Evolutionary conservation across 208 protist genomes (phyloP).

Genomic region (Leishmania turanica): DNA sequence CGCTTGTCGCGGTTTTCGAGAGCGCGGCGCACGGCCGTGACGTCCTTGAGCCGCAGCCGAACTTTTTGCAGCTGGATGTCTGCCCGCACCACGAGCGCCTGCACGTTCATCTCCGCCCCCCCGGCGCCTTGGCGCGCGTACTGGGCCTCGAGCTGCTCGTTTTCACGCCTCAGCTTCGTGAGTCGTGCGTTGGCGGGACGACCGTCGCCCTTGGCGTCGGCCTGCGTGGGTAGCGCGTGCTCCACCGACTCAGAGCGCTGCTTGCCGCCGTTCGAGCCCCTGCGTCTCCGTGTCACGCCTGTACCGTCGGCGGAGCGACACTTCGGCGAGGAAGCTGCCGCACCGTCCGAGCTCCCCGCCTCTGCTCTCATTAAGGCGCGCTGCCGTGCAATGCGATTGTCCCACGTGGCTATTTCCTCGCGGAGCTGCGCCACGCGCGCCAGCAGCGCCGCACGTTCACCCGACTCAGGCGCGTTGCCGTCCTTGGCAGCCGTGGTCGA

Average conservation of each 20-base stretch:
- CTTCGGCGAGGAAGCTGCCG: not conserved
- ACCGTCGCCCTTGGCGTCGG: slow-evolving; percentile 10
- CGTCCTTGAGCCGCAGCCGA: slow-evolving; percentile 41
- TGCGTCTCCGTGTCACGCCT: not conserved
- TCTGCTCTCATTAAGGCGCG: slow-evolving; percentile 2
- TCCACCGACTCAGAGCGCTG: slow-evolving; percentile 33
- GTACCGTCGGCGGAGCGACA: not conserved
- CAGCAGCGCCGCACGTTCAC: slow-evolving; percentile 34
- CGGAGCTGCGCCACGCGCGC: slow-evolving; percentile 34
- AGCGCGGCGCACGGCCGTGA: slow-evolving; percentile 38
- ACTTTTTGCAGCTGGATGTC: slow-evolving; percentile 52
- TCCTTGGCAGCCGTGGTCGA: not conserved
- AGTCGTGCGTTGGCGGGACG: slow-evolving; percentile 15
- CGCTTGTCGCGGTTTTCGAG: slow-evolving; percentile 65
- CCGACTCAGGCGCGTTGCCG: not conserved
- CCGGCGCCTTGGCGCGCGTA: slow-evolving; percentile 39
- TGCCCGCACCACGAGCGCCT: slow-evolving; percentile 43
- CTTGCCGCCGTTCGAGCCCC: not conserved
- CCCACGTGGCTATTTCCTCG: slow-evolving; percentile 32
- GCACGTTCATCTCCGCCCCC: slow-evolving; percentile 17
- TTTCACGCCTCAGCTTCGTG: slow-evolving; percentile 33
- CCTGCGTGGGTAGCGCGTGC: slow-evolving; percentile 14
- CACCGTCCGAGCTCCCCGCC: not conserved
- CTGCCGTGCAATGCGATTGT: slow-evolving; percentile 35
- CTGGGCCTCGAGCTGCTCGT: slow-evolving; percentile 32